Evolutionary conservation across 1,284 basidiomycete species (phyloP), one percentile per base, ranked within the genome.

Genomic region (Trametes versicolor): DNA sequence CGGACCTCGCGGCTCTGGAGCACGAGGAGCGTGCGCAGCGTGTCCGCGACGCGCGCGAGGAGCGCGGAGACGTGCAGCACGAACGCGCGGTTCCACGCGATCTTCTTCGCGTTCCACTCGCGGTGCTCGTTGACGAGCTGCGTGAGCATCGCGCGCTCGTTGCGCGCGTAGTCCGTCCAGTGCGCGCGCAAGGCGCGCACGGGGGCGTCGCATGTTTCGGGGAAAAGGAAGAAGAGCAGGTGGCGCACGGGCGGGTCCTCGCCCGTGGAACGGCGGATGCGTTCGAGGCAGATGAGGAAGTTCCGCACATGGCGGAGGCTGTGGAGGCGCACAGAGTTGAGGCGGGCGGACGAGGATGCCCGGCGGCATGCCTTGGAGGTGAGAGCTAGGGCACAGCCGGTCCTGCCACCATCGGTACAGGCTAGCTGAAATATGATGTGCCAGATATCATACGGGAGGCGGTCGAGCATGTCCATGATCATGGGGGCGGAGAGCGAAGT

Each of bases 281-380:
- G 68, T 51, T 67, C 64, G 62, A 64, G 27, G 57, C 68, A 70
- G 52, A 67, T 43, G 36, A 70, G 63, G 60, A 70, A 67, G 57
- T 37, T 43, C 36, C 53, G 64, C 19, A 70, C 60, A 8, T 65
- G 43, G 34, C 37, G 51, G 32, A 67, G 21, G 54, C 66, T 70
- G 13, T 58, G 25, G 45, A 70, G 62, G 27, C 47, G 36, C 37
- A 70, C 61, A 32, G 68, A 67, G 50, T 64, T 23, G 29, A 70
- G 53, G 53, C 68, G 68, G 4, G 62, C 53, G 4, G 56, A 17
- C 5, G 66, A 50, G 15, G 68, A 65, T 2, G 58, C 37, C 4
- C 43, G 37, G 7, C 64, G 65, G 45, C 61, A 56, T 10, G 57
- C 34, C 29, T 63, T 61, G 57, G 65, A 67, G 2, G 64, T 61